These are phyloP conservation scores for Cercospora beticola DNA, from an alignment of 2,329 filamentous ascomycete species.

Conservation along the genomic window DNA sequence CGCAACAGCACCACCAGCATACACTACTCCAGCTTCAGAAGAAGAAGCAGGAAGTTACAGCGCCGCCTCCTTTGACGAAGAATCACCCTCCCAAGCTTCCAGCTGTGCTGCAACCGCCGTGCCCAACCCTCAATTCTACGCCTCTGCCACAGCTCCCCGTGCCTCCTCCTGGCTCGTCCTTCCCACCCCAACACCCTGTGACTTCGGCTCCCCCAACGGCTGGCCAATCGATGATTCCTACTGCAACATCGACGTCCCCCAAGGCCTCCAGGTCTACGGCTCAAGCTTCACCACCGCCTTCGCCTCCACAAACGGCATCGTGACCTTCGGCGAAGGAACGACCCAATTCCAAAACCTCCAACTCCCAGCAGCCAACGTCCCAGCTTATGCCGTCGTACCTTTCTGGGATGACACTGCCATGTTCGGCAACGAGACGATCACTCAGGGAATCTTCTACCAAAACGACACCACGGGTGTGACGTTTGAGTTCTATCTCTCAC, in stretches of 20 bases:
- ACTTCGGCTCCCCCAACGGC: constrained; percentile 34
- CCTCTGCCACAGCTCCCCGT: constrained; percentile 11
- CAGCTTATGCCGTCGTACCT: constrained; percentile 32
- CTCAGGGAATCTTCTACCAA: constrained; percentile 39
- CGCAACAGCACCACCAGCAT: background rate
- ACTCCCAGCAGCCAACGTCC: constrained; percentile 31
- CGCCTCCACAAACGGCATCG: constrained; percentile 36
- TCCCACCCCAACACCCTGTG: constrained; percentile 33
- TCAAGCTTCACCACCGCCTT: constrained; percentile 24
- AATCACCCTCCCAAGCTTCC: background rate
- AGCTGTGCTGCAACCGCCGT: background rate
- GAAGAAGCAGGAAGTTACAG: background rate
- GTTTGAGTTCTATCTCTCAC: constrained; percentile 36
- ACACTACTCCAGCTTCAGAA: background rate
- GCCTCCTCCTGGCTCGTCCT: constrained; percentile 30
- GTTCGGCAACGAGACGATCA: constrained; percentile 18
- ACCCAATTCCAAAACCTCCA: constrained; percentile 27
- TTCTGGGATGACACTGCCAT: constrained; percentile 39
- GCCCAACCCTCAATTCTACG: constrained; percentile 15
- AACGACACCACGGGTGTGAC: constrained; percentile 29
- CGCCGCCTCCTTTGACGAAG: background rate
- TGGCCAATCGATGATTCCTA: constrained; percentile 38
- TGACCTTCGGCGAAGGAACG: constrained; percentile 33
- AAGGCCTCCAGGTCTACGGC: constrained; percentile 32
- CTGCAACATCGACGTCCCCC: constrained; percentile 36